Percentiles rank a stretch among this genome's conserved stretches.
Evolutionary conservation across 108 stramenopile genomes (phyloP).

Genomic region (Pseudonitzschia multiseries): DNA sequence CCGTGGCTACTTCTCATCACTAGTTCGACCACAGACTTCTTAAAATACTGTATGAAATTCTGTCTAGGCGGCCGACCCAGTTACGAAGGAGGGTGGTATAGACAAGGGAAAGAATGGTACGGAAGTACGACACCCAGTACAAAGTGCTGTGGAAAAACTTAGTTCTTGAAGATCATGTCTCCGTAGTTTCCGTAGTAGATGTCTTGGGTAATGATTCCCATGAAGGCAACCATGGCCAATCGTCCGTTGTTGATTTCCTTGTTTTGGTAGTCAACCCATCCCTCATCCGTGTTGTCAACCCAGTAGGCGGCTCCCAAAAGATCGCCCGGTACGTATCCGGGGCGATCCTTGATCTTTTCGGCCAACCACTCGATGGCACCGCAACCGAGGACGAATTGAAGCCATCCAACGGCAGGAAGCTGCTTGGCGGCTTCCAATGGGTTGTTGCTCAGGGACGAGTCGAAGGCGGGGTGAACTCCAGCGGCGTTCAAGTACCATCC

Average conservation of each 20-base stretch:
- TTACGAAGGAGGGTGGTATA: no score
- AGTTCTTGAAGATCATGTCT: constrained; percentile 78
- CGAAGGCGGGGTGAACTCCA: constrained; percentile 88
- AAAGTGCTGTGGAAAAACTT: not conserved
- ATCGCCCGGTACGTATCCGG: constrained; percentile 88
- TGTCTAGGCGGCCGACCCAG: no score
- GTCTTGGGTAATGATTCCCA: constrained; percentile 88
- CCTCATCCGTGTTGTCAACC: constrained; percentile 88
- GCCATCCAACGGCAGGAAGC: constrained; percentile 84
- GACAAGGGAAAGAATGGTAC: no score
- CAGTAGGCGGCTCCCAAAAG: constrained; percentile 89
- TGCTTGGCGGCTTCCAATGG: constrained; percentile 84
- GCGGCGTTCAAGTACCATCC: constrained; percentile 92
- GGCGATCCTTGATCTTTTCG: constrained; percentile 82
- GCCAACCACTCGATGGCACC: constrained; percentile 90
- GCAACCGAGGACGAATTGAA: constrained; percentile 89
- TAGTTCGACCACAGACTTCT: not conserved
- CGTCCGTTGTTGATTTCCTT: constrained; percentile 96
- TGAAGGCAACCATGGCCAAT: constrained; percentile 93
- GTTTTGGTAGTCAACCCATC: constrained; percentile 92
- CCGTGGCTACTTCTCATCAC: not conserved
- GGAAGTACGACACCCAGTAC: no score
- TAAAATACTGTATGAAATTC: not conserved
- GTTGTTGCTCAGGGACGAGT: constrained; percentile 72
- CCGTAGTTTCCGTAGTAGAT: constrained; percentile 80